Conservation (phyloP, 768 basidiomycete species). For the Clathrus columnatus region DNA sequence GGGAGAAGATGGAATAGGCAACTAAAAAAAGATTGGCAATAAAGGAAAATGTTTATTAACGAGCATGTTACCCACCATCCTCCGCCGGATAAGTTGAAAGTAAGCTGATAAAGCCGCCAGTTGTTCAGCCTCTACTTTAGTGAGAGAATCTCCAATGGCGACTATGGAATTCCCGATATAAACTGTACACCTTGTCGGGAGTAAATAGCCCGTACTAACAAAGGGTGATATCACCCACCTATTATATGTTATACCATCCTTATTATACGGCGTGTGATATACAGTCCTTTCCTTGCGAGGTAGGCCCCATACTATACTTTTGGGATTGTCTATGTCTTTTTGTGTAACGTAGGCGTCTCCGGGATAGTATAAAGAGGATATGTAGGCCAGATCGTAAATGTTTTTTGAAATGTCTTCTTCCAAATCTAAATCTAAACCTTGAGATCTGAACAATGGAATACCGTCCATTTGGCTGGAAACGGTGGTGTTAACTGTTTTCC, state of each 20-base stretch:
- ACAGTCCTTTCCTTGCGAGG: background rate
- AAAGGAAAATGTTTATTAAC: constrained; percentile 1
- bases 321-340: constrained; percentile 4
- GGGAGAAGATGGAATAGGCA: background rate
- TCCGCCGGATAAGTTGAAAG: constrained; percentile 55
- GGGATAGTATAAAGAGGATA: constrained; percentile 3
- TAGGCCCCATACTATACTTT: background rate
- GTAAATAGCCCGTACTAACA: background rate
- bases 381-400: constrained; percentile 7
- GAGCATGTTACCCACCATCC: constrained; percentile 44
- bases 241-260: background rate
- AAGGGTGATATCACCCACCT: background rate
- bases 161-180: constrained; percentile 24
- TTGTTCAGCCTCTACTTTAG: constrained; percentile 57
- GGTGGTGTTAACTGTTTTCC: background rate
- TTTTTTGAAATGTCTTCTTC: background rate
- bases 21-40: background rate
- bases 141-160: constrained; percentile 53
- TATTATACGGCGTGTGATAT: background rate
- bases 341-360: background rate
- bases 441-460: background rate
- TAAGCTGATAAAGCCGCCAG: constrained; percentile 70
- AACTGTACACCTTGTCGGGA: constrained; percentile 21
- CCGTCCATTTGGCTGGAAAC: background rate
- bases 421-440: too few relatives aligned